A percentile compares a stretch with the other conserved stretches of the same genome.
These are phyloP conservation scores for Dicorynia guianensis DNA, from an alignment of 306 rosid genomes.

Conservation along the genomic window DNA sequence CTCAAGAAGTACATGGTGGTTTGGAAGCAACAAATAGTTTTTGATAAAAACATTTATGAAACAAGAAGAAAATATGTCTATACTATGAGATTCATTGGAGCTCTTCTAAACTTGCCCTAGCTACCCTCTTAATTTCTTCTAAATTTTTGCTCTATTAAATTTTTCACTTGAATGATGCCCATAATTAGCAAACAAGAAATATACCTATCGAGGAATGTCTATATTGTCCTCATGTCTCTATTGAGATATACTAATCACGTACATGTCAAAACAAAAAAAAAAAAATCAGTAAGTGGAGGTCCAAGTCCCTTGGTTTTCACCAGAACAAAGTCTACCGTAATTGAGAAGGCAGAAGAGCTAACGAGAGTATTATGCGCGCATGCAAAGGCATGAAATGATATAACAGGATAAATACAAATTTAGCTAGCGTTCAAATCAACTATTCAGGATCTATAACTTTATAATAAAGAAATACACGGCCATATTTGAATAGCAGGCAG, in stretches of 20 bases:
- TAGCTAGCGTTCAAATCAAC: not conserved
- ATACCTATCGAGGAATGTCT: not conserved
- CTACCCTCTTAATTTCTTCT: not conserved
- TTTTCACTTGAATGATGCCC: not conserved
- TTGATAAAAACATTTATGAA: too few species aligned
- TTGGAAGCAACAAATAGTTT: constrained; percentile 11
- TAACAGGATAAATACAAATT: not conserved
- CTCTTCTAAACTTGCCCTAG: constrained; percentile 1
- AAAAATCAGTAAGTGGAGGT: not conserved
- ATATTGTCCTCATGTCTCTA: not conserved
- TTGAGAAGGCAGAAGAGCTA: not conserved
- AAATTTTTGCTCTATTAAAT: too few species aligned
- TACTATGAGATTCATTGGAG: not conserved
- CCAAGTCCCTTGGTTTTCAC: not conserved
- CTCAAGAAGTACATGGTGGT: not conserved
- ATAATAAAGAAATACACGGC: not conserved
- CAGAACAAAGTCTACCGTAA: not conserved
- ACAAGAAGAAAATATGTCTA: not conserved
- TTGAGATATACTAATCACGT: not conserved
- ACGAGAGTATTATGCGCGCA: not conserved
- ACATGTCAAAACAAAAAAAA: not conserved
- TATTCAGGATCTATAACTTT: not conserved
- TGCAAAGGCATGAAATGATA: not conserved
- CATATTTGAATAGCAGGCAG: not conserved
- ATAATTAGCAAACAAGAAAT: not conserved